Evolutionary conservation across 83 land plant genomes (phyloP), one percentile per base, ranked within the genome.

Genomic region (Picea engelmannii): DNA sequence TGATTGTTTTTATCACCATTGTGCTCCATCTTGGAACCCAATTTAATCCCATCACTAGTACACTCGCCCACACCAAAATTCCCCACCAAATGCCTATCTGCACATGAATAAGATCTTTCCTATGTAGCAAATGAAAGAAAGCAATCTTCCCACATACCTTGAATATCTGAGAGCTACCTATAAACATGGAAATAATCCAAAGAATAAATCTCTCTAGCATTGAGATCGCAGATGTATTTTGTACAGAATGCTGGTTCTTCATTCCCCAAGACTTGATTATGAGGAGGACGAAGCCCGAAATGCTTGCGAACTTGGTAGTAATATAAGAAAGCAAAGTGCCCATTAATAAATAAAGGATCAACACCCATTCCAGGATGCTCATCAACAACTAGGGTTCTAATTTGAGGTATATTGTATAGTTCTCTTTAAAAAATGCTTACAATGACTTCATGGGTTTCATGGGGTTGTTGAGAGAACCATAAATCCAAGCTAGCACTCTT

Each of bases 141-240:
- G 70, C 95, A 88, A 77, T 18, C 84, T 82, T 92, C 89, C 83
- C 93, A 92, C 85, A 88, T 81, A 61, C 82, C 83, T 60, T 79
- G 89, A 68, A 82, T 86, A 85, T 88, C 85, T 1, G 81, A 84
- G 62, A 92, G 93, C 60, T 92, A 83, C 23, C 73, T 70, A 52
- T 90, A 93, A 79, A 38, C 62, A 66, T 81, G 88, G 71, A 93
- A 92, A 70, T 83, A 83, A 18, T 86, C 88, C 60, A 88, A 78
- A 18, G 90, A 88, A 24, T 93, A 90, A 69, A 92, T 85, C 83
- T 92, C 88, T 68, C 80, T 59, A 49, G 87, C 91, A 81, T 92
- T 93, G 49, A 66, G 79, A 40, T 73, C 27, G 65, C 95, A 92
- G 0, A 90, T 66, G 68, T 89, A 78, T 66, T 90, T 84, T 78